Percentiles rank a stretch among this genome's conserved stretches.
Conservation (phyloP, 208 protist genomes). For the Trypanosoma avium region DNA sequence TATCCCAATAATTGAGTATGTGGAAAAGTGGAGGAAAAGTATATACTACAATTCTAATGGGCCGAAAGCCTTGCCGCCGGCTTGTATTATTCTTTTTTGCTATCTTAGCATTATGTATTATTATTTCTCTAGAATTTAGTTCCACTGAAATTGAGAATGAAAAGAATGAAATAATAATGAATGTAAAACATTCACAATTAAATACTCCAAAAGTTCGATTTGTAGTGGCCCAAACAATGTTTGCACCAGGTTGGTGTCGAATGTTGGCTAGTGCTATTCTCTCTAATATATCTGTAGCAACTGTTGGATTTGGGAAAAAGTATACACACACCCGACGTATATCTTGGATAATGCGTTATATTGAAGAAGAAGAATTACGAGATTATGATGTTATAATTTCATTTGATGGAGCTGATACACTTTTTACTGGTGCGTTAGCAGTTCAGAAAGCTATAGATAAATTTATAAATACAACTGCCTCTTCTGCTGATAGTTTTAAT, state of each 20-base stretch:
- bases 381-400: slow-evolving; percentile 22
- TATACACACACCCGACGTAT: slow-evolving; percentile 10
- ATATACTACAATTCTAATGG: too few relatives aligned
- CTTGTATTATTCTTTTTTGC: slow-evolving; percentile 11
- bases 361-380: slow-evolving; percentile 4
- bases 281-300: slow-evolving; percentile 16
- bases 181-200: neutral
- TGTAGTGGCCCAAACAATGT: slow-evolving; percentile 17
- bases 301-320: slow-evolving; percentile 8
- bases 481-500: slow-evolving; percentile 3
- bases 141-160: slow-evolving; percentile 1
- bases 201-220: slow-evolving; percentile 2
- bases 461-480: slow-evolving; percentile 14
- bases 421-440: neutral
- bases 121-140: neutral
- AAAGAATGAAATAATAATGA: neutral
- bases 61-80: too few relatives aligned
- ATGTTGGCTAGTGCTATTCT: slow-evolving; percentile 22
- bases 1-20: too few relatives aligned
- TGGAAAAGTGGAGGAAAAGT: too few relatives aligned
- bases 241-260: slow-evolving; percentile 18
- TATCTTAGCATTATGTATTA: slow-evolving; percentile 8
- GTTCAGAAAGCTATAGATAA: neutral
- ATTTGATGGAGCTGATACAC: slow-evolving; percentile 23
- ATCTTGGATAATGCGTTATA: slow-evolving; percentile 18